Percentiles rank a stretch among this genome's conserved stretches.
Conservation (phyloP, 257 asterid genomes). For the Anisodus tanguticus region DNA sequence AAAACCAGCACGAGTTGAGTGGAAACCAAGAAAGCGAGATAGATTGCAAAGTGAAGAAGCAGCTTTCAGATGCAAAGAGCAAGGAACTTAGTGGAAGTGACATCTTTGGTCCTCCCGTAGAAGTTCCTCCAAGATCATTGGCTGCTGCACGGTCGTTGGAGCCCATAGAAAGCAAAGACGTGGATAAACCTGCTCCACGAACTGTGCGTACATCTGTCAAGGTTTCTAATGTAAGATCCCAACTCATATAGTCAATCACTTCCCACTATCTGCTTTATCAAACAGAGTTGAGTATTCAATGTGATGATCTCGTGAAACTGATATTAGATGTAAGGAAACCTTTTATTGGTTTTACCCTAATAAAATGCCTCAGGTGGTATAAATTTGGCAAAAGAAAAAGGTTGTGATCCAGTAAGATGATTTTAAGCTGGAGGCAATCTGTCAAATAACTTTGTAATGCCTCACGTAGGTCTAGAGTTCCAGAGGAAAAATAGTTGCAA, state of each 20-base stretch:
- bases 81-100: slow-evolving; percentile 91
- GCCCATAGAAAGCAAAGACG: slow-evolving; percentile 58
- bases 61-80: slow-evolving; percentile 67
- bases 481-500: not conserved
- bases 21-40: slow-evolving; percentile 70
- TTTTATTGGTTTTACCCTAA: not conserved
- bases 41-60: slow-evolving; percentile 63
- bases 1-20: slow-evolving; percentile 80
- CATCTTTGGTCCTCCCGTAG: slow-evolving; percentile 91
- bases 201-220: slow-evolving; percentile 80
- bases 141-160: slow-evolving; percentile 57
- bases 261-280: not conserved
- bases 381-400: not conserved
- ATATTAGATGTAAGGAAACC: not conserved
- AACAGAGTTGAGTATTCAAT: not conserved
- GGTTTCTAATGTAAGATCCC: slow-evolving; percentile 79
- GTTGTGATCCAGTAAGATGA: not conserved
- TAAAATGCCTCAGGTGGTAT: not conserved
- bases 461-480: not conserved
- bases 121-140: slow-evolving; percentile 59
- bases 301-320: not conserved
- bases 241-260: not conserved
- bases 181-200: slow-evolving; percentile 80
- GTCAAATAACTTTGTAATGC: slow-evolving; percentile 4
- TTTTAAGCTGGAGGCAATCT: not conserved